A percentile compares a stretch with the other conserved stretches of the same genome.
phyloP scores from a whole-genome alignment of 495 filamentous ascomycete genomes.

The Aspergillus nanangensis region DNA sequence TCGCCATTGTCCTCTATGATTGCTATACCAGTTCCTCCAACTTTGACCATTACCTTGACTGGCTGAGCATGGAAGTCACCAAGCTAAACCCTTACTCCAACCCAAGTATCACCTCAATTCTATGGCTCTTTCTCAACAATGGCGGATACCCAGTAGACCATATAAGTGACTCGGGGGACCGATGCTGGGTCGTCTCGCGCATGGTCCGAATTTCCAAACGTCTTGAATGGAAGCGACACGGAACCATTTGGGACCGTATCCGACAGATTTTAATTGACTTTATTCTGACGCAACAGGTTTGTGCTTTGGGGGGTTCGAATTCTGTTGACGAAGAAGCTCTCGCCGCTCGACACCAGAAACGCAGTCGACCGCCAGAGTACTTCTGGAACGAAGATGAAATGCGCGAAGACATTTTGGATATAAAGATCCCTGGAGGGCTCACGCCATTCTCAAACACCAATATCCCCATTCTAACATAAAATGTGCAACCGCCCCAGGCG shows the following conservation, averaged over 20 bases:
- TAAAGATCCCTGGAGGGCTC: constrained; percentile 3
- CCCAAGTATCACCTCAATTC: constrained; percentile 21
- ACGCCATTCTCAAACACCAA: constrained; percentile 5
- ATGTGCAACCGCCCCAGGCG: too few species aligned
- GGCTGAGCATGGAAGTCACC: constrained; percentile 17
- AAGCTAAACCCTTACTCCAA: constrained; percentile 16
- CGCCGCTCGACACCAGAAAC: constrained; percentile 13
- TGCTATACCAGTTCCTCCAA: constrained; percentile 16
- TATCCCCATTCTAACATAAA: constrained; percentile 12
- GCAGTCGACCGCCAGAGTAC: constrained; percentile 6
- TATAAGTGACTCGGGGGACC: constrained; percentile 11
- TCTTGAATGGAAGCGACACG: constrained; percentile 24
- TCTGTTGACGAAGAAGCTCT: constrained; percentile 17
- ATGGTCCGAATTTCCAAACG: constrained; percentile 25
- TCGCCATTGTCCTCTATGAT: constrained; percentile 20
- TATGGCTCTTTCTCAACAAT: constrained; percentile 25
- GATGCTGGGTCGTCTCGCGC: constrained; percentile 26
- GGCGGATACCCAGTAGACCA: constrained; percentile 16
- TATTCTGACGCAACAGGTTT: constrained; percentile 22
- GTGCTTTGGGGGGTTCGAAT: constrained; percentile 16
- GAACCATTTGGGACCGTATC: constrained; percentile 23
- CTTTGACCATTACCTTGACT: constrained; percentile 20
- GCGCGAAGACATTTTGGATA: constrained; percentile 18
- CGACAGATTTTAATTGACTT: constrained; percentile 20
- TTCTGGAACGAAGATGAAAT: constrained; percentile 24